Evolutionary conservation across 306 rosid species (phyloP).

Genomic region (Argentina anserina): DNA sequence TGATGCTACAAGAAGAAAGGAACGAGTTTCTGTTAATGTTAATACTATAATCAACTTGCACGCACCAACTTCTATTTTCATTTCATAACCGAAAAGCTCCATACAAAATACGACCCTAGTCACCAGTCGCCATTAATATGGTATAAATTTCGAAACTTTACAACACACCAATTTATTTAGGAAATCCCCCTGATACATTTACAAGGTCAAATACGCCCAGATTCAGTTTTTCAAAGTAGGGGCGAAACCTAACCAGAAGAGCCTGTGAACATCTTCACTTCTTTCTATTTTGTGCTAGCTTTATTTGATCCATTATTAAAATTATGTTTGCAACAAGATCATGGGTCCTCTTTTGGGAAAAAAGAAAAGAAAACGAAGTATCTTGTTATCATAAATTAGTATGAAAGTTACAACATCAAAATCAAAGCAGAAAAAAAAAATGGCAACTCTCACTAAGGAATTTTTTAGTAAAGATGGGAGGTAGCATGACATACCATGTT

Average conservation of each 20-base stretch:
- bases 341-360: background rate
- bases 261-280: background rate
- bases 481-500: conserved; percentile 13
- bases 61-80: background rate
- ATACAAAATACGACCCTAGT: background rate
- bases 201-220: background rate
- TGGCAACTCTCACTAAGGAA: background rate
- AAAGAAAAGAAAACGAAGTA: no score
- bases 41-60: background rate
- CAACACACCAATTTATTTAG: background rate
- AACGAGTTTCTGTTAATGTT: background rate
- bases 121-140: background rate
- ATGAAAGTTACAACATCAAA: background rate
- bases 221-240: background rate
- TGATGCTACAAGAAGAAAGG: conserved; percentile 16
- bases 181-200: background rate
- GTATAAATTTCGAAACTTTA: background rate
- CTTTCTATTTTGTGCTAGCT: background rate
- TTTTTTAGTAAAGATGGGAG: background rate
- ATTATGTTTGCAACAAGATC: background rate
- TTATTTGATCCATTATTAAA: background rate
- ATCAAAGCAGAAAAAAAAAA: background rate
- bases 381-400: background rate
- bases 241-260: background rate
- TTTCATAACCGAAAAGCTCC: background rate